Evolutionary conservation across 495 filamentous ascomycete genomes (phyloP).

Genomic region (Neurospora sp.): DNA sequence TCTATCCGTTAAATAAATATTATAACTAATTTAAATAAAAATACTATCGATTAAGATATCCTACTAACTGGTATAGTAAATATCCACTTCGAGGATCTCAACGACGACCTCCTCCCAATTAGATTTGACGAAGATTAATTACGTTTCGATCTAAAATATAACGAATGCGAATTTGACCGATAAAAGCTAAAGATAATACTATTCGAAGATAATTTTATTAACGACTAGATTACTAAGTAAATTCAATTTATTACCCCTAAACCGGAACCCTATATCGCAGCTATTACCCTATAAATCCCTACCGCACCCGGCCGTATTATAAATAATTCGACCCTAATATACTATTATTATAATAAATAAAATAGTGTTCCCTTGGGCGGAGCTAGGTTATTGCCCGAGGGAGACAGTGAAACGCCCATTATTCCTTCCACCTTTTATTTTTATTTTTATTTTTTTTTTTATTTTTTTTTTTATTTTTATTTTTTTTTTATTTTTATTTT

Average conservation of each 20-base stretch:
- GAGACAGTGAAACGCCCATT: too few relatives aligned
- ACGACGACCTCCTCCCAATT: neutral
- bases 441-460: too few relatives aligned
- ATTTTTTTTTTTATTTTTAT: too few relatives aligned
- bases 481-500: too few relatives aligned
- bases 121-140: neutral
- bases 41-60: neutral
- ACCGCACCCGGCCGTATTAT: too few relatives aligned
- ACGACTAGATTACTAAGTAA: neutral
- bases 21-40: neutral
- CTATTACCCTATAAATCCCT: neutral
- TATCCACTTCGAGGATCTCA: neutral
- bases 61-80: neutral
- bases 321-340: too few relatives aligned
- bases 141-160: neutral
- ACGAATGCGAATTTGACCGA: neutral
- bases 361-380: too few relatives aligned
- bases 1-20: neutral
- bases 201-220: neutral
- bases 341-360: too few relatives aligned
- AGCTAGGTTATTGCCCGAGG: too few relatives aligned
- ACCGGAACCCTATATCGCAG: neutral
- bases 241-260: neutral
- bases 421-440: too few relatives aligned
- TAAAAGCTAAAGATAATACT: neutral